These are phyloP conservation scores for Lentinula edodes DNA, from an alignment of 768 basidiomycete species.

Conservation along the genomic window DNA sequence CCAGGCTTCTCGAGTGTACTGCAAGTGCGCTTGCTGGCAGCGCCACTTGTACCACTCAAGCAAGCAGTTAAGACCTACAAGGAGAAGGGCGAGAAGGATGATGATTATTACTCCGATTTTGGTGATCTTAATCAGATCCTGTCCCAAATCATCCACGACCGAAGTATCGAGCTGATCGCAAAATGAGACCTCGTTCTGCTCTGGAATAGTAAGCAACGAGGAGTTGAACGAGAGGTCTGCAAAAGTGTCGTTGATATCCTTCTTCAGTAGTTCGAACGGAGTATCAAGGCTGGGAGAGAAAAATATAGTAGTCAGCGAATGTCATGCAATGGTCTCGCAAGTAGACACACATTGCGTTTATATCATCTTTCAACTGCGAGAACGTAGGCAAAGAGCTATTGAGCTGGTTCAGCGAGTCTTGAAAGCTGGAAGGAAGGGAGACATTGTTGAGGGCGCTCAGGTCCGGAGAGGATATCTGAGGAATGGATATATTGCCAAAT, in stretches of 20 bases:
- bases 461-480: constrained; percentile 71
- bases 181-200: constrained; percentile 61
- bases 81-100: constrained; percentile 62
- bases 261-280: constrained; percentile 84
- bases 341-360: constrained; percentile 60
- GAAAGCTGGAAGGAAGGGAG: constrained; percentile 72
- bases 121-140: constrained; percentile 71
- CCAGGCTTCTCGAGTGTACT: constrained; percentile 74
- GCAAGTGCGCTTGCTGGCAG: constrained; percentile 58
- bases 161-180: constrained; percentile 78
- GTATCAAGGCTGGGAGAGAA: constrained; percentile 60
- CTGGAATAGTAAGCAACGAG: constrained; percentile 72
- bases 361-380: constrained; percentile 60
- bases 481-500: constrained; percentile 60
- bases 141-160: constrained; percentile 80
- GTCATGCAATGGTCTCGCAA: not conserved
- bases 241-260: constrained; percentile 87
- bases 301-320: constrained; percentile 1
- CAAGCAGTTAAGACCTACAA: constrained; percentile 67
- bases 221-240: constrained; percentile 65
- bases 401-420: constrained; percentile 65
- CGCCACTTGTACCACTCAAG: constrained; percentile 91
- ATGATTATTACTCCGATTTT: constrained; percentile 77
- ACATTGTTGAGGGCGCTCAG: constrained; percentile 73
- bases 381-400: constrained; percentile 80